These are phyloP conservation scores for Fusarium multiceps DNA, from an alignment of 2,329 filamentous ascomycete species.

Conservation along the genomic window DNA sequence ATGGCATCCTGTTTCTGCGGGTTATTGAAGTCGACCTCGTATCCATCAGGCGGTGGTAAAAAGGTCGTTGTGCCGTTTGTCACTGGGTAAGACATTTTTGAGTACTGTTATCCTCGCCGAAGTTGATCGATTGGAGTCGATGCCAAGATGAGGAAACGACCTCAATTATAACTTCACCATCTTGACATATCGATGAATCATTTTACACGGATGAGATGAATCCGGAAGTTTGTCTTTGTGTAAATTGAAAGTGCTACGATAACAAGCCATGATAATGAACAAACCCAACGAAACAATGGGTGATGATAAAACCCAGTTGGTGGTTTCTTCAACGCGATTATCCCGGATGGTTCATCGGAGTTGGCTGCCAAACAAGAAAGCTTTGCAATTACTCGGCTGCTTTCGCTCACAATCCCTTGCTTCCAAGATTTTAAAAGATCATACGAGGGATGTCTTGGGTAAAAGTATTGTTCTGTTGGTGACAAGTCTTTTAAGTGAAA, in stretches of 20 bases:
- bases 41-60: slow-evolving; percentile 44
- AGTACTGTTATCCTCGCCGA: neutral
- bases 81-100: slow-evolving; percentile 27
- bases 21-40: slow-evolving; percentile 48
- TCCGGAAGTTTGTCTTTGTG: neutral
- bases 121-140: rapidly evolving
- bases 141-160: no score
- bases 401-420: neutral
- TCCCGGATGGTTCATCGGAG: neutral
- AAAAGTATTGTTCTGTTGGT: neutral
- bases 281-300: neutral
- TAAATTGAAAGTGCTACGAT: neutral
- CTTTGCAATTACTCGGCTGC: neutral
- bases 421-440: neutral
- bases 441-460: neutral
- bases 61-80: slow-evolving; percentile 41
- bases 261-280: neutral
- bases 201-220: neutral
- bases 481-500: neutral
- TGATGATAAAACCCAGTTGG: neutral
- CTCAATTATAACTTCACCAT: neutral
- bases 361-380: neutral
- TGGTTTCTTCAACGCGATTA: neutral
- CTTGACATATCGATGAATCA: neutral
- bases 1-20: slow-evolving; percentile 40